phyloP scores from a whole-genome alignment of 2,329 filamentous ascomycete genomes.

The Aspergillus fischeri region DNA sequence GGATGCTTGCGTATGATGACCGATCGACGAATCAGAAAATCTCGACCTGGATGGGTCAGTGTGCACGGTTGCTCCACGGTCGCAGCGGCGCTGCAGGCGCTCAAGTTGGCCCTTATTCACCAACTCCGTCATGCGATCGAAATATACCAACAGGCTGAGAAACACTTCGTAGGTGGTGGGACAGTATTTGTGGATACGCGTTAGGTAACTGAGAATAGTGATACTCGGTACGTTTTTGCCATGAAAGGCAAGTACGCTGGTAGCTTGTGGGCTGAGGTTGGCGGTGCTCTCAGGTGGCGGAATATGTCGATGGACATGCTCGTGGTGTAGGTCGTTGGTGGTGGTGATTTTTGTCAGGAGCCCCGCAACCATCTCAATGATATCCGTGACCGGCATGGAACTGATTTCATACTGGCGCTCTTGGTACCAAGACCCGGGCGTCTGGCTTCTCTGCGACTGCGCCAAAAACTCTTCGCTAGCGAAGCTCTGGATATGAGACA shows the following conservation, averaged over 20 bases:
- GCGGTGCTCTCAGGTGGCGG: constrained; percentile 56
- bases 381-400: constrained; percentile 92
- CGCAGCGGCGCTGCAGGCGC: constrained; percentile 42
- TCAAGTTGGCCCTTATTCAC: constrained; percentile 79
- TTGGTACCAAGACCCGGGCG: constrained; percentile 43
- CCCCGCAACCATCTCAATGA: constrained; percentile 98
- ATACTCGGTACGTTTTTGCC: constrained; percentile 98
- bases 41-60: constrained; percentile 13
- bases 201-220: constrained; percentile 92
- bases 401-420: constrained; percentile 85
- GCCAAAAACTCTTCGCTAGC: constrained; percentile 71
- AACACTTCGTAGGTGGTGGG: constrained; percentile 98
- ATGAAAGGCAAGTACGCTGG: constrained; percentile 85
- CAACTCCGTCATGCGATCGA: constrained; percentile 96
- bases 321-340: constrained; percentile 91
- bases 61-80: constrained; percentile 14
- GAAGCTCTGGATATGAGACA: constrained; percentile 87
- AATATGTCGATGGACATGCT: constrained; percentile 75
- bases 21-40: constrained; percentile 17
- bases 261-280: constrained; percentile 61
- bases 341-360: constrained; percentile 95
- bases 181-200: constrained; percentile 96
- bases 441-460: constrained; percentile 44
- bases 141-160: constrained; percentile 89
- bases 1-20: constrained; percentile 17